Conservation (phyloP, 1,139 yeast species). For the Candida sanyaensis region DNA sequence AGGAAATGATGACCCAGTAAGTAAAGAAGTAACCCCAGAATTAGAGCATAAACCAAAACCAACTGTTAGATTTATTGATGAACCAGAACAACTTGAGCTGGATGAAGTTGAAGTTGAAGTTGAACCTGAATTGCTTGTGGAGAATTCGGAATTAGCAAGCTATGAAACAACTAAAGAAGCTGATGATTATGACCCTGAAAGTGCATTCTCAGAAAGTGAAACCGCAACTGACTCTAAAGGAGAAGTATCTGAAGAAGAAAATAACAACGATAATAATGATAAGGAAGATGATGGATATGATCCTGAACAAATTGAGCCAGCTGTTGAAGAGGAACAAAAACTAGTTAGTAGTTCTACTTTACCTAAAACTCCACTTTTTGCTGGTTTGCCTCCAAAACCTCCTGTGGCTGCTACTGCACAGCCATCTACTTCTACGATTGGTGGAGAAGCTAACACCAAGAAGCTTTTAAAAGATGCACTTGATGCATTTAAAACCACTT, state of each 20-base stretch:
- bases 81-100: conserved; percentile 18
- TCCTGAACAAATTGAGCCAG: conserved; percentile 13
- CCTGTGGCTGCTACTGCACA: conserved; percentile 19
- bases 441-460: conserved; percentile 14
- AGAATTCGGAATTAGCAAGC: conserved; percentile 1
- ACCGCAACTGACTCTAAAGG: conserved; percentile 22
- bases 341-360: conserved; percentile 7
- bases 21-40: conserved; percentile 2
- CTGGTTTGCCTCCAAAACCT: conserved; percentile 35
- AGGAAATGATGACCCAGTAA: conserved; percentile 3
- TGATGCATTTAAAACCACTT: conserved; percentile 36
- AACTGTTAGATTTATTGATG: conserved; percentile 22
- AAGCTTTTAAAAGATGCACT: conserved; percentile 31
- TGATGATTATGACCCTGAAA: conserved; percentile 28
- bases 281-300: conserved; percentile 26
- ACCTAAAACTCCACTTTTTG: conserved; percentile 4
- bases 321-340: not conserved
- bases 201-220: conserved; percentile 13
- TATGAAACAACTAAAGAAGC: conserved; percentile 11
- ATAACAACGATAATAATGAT: conserved; percentile 1
- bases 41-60: conserved; percentile 1
- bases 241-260: conserved; percentile 8
- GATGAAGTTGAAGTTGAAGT: conserved; percentile 1
- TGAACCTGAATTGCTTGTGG: conserved; percentile 1
- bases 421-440: conserved; percentile 12